A percentile compares a stretch with the other conserved stretches of the same genome.
Conservation (phyloP, 768 basidiomycete genomes). For the Mycena filopes region DNA sequence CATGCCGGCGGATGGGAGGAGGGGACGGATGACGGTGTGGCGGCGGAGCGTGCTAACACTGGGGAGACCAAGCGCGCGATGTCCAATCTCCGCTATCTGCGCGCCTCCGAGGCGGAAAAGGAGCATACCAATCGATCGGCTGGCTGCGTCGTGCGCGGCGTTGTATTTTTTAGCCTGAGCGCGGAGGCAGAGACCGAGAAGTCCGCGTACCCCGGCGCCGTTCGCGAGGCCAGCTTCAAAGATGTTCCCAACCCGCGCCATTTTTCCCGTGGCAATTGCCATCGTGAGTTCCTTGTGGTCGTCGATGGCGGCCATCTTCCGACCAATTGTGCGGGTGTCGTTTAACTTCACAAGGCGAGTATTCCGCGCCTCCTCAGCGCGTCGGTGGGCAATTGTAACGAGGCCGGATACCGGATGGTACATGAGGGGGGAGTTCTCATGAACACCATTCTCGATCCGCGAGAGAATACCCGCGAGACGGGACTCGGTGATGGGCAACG, state of each 20-base stretch:
- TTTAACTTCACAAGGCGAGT: neutral
- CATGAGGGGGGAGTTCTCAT: neutral
- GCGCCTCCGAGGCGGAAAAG: neutral
- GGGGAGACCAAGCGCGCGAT: constrained; percentile 9
- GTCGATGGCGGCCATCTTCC: neutral
- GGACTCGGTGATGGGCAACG: too few species aligned
- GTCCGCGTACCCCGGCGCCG: neutral
- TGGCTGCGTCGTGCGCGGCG: neutral
- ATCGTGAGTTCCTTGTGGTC: constrained; percentile 10
- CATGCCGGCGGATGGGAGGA: neutral
- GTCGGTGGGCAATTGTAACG: neutral
- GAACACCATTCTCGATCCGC: neutral
- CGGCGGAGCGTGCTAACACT: constrained; percentile 3
- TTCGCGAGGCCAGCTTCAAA: neutral
- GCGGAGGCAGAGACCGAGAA: neutral
- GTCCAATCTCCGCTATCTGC: constrained; percentile 2
- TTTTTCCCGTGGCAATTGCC: neutral
- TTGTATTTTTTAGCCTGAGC: neutral
- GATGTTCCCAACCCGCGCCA: neutral
- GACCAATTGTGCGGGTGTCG: neutral
- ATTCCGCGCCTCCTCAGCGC: neutral
- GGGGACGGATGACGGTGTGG: neutral
- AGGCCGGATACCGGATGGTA: neutral
- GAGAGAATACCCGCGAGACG: neutral
- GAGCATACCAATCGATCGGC: neutral